Evolutionary conservation across 2,329 filamentous ascomycete genomes (phyloP).

Genomic region (Nemania abortiva): DNA sequence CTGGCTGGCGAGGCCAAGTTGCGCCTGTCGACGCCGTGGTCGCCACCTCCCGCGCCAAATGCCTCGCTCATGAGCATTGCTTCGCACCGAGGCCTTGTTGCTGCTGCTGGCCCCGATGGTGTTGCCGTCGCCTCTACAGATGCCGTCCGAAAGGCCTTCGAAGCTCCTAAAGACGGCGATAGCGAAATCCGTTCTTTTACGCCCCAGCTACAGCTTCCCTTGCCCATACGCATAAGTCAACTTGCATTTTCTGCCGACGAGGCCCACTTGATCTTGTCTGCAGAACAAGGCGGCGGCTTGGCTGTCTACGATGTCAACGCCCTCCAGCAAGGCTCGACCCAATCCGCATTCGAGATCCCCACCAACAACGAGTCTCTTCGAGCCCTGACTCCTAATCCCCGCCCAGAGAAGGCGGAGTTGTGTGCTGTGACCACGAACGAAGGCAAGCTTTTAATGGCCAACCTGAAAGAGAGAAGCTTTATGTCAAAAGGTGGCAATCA

Average conservation of each 20-base stretch:
- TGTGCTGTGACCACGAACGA: conserved; percentile 84
- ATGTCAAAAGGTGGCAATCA: conserved; percentile 70
- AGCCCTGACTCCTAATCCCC: conserved; percentile 83
- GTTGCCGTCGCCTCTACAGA: conserved; percentile 83
- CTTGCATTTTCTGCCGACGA: conserved; percentile 93
- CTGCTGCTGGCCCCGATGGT: conserved; percentile 85
- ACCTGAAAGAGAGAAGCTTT: conserved; percentile 76
- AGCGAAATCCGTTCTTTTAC: conserved; percentile 76
- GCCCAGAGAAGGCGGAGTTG: conserved; percentile 75
- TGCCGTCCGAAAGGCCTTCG: conserved; percentile 80
- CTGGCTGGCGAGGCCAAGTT: conserved; percentile 85
- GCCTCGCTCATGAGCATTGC: conserved; percentile 88
- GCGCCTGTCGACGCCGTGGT: conserved; percentile 83
- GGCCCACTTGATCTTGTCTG: conserved; percentile 83
- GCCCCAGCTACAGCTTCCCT: conserved; percentile 77
- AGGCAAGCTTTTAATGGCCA: conserved; percentile 86
- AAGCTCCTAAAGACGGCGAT: conserved; percentile 68
- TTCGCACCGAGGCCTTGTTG: conserved; percentile 81
- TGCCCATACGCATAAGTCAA: conserved; percentile 84
- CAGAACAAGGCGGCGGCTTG: conserved; percentile 83
- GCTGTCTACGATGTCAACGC: conserved; percentile 83
- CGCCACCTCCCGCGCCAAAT: conserved; percentile 77
- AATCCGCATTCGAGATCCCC: conserved; percentile 78
- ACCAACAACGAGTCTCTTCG: conserved; percentile 82
- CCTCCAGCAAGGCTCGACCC: conserved; percentile 73